These are phyloP conservation scores for Saccharomyces cerevisiae DNA, from an alignment of 805 yeast species.

Conservation along the genomic window DNA sequence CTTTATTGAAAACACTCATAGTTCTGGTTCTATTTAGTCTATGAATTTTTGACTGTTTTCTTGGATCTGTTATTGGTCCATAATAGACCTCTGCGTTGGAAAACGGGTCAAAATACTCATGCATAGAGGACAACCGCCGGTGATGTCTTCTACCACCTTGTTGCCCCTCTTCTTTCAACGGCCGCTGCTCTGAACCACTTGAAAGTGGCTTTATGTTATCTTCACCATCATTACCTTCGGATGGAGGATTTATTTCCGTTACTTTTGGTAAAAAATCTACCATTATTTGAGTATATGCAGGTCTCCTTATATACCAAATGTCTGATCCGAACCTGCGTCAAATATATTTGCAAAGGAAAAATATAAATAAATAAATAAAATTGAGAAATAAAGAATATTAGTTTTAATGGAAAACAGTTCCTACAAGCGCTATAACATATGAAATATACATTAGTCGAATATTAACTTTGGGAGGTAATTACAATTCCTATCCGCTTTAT, in stretches of 20 bases:
- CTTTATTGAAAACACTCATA: conserved; percentile 38
- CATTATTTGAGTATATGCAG: not conserved
- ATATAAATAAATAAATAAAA: not conserved
- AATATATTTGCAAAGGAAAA: not conserved
- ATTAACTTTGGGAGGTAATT: not conserved
- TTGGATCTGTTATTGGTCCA: conserved; percentile 54
- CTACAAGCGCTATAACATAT: not conserved
- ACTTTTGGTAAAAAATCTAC: not conserved
- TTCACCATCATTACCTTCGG: not conserved
- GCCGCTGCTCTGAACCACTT: not conserved
- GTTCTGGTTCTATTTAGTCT: conserved; percentile 49
- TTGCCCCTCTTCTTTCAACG: not conserved
- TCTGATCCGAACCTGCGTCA: not conserved
- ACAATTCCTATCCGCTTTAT: not conserved
- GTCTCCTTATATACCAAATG: not conserved
- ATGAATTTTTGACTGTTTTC: conserved; percentile 16
- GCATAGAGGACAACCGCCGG: conserved; percentile 36
- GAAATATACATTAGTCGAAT: not conserved
- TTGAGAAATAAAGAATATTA: not conserved
- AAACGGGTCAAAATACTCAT: conserved; percentile 51
- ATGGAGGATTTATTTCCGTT: not conserved
- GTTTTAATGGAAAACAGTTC: not conserved
- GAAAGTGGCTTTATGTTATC: not conserved
- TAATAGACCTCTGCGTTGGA: conserved; percentile 62
- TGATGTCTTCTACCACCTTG: conserved; percentile 6